Base-by-base conservation (phyloP, 73 alveolate genomes). In the Paramecium caudatum region DNA sequence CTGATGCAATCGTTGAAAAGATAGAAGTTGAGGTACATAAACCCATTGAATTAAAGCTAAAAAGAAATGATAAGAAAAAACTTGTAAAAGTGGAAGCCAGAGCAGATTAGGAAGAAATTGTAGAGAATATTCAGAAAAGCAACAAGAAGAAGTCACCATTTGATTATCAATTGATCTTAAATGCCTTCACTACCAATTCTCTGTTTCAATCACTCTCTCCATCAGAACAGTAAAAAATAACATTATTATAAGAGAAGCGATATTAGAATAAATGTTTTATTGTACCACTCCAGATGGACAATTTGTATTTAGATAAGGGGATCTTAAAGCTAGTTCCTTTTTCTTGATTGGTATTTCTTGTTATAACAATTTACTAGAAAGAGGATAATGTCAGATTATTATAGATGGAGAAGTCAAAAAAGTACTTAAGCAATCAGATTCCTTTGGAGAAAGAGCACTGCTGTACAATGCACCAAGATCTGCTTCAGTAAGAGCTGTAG, bases 391-490 rank as follows among this genome's bases (percentile, higher is more conserved):
- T 74, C 45, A 74, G 45, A 74, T 74, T 2, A 45, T 74, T 21
- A 74, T 74, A 41, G 69, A 74, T 74, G 88, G 69, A 2, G 88
- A 74, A 23, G 88, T 74, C 17, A 74, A 74, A 47, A 74, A 74
- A 43, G 47, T 74, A 16, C 55, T 74, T 7, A 65, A 90, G 27
- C 12, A 37, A 41, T 90, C 91, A 25, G 96, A 92, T 15, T 46
- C 82, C 49, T 92, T 92, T 91, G 96, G 96, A 5, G 96, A 92
- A 61, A 61, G 69, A 43, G 95, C 96, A 49, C 61, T 92, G 6
- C 62, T 92, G 25, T 92, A 92, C 41, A 92, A 90, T 46, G 94
- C 95, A 2, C 90, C 85, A 12, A 87, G 94, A 61, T 27, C 85
- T 15, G 61, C 82, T 27, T 47, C 90, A 0, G 92, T 86, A 2